Evolutionary conservation across 495 filamentous ascomycete species (phyloP).

Genomic region (Neurospora sp.): DNA sequence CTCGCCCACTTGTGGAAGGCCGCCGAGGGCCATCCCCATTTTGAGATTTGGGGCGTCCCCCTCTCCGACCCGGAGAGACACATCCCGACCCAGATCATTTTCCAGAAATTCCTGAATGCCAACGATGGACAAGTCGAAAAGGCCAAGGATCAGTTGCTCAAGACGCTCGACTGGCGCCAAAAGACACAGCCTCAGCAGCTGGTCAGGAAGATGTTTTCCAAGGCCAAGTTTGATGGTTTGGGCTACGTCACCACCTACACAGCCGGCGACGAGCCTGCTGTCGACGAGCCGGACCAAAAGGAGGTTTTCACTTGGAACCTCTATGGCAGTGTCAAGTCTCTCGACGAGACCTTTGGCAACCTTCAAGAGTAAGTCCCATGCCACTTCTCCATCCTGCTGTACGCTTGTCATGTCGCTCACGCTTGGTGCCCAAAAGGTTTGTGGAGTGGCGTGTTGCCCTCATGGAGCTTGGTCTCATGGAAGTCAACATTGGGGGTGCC

Average conservation of each 20-base stretch:
- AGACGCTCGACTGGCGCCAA: constrained; percentile 73
- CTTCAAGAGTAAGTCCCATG: constrained; percentile 54
- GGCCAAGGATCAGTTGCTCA: constrained; percentile 64
- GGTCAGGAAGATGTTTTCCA: constrained; percentile 36
- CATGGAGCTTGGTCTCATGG: constrained; percentile 70
- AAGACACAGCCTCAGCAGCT: constrained; percentile 40
- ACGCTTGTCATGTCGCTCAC: not conserved
- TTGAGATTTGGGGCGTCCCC: constrained; percentile 72
- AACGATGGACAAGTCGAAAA: constrained; percentile 64
- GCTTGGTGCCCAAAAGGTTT: constrained; percentile 45
- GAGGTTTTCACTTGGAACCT: constrained; percentile 75
- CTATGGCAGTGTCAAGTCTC: constrained; percentile 68
- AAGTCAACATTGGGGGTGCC: constrained; percentile 55
- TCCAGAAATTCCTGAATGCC: constrained; percentile 87
- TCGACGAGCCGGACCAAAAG: constrained; percentile 28
- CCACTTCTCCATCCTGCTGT: not conserved
- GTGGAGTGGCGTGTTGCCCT: constrained; percentile 76
- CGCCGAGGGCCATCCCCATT: constrained; percentile 33
- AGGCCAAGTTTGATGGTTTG: constrained; percentile 46
- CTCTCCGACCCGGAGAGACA: constrained; percentile 43
- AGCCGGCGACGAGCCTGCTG: constrained; percentile 12
- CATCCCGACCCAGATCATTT: constrained; percentile 65
- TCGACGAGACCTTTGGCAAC: constrained; percentile 63
- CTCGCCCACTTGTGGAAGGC: constrained; percentile 27
- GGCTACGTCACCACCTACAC: constrained; percentile 45